Conservation (phyloP, 192 early-diverging fungal genomes). For the Allomyces macrogynus region DNA sequence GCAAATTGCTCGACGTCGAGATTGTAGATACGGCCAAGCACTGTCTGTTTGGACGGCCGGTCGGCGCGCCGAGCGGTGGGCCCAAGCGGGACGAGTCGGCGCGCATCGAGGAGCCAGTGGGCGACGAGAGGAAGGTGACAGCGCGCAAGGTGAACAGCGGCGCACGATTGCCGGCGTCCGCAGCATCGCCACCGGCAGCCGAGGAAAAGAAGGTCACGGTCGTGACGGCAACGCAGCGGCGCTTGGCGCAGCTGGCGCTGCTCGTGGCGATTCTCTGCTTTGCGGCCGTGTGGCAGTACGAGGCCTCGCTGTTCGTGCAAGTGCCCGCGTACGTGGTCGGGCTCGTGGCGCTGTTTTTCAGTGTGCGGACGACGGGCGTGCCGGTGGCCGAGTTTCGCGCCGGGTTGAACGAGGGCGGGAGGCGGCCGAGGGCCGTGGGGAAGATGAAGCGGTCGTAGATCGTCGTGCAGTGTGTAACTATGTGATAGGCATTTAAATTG, state of each 20-base stretch:
- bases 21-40: background rate
- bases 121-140: background rate
- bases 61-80: background rate
- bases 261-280: background rate
- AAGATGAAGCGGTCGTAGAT: no score
- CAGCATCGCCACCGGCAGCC: no score
- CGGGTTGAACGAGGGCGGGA: no score
- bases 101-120: no score
- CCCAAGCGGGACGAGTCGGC: no score
- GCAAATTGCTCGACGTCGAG: background rate
- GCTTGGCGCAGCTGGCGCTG: background rate
- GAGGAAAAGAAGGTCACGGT: background rate
- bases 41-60: background rate
- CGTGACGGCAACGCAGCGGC: background rate
- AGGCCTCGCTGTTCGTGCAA: background rate
- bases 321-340: background rate
- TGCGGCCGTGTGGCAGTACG: background rate
- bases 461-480: no score
- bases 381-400: background rate
- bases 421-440: no score
- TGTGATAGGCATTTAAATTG: no score
- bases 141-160: background rate
- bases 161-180: background rate
- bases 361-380: background rate
- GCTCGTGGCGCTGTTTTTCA: background rate